phyloP scores from a whole-genome alignment of 345 rosid genomes.

The Boechera stricta region DNA sequence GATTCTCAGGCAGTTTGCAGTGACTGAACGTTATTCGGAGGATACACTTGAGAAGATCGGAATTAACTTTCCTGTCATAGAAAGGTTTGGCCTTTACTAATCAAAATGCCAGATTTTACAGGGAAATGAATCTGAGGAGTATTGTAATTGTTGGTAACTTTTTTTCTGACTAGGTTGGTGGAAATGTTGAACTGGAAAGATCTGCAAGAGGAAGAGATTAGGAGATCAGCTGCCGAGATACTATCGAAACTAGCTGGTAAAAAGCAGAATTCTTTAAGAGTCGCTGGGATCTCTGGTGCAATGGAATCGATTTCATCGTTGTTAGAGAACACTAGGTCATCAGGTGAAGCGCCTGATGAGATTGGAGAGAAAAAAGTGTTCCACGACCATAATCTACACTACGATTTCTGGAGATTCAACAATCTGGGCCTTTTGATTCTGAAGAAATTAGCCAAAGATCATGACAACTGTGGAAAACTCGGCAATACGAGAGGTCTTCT shows the following conservation, averaged over 20 bases:
- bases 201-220: conserved; percentile 80
- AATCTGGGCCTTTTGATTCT: conserved; percentile 81
- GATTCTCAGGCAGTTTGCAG: conserved; percentile 65
- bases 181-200: conserved; percentile 97
- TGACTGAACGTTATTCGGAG: conserved; percentile 41
- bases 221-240: conserved; percentile 78
- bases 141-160: conserved; percentile 1
- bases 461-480: conserved; percentile 92
- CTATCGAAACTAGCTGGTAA: conserved; percentile 75
- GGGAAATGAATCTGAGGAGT: background rate
- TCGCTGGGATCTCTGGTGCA: conserved; percentile 88
- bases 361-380: conserved; percentile 67
- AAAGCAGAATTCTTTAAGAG: conserved; percentile 81
- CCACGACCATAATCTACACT: conserved; percentile 57
- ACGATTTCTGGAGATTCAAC: conserved; percentile 77
- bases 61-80: conserved; percentile 61
- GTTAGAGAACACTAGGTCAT: conserved; percentile 61
- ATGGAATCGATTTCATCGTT: conserved; percentile 94
- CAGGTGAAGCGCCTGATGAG: conserved; percentile 62
- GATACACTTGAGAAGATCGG: conserved; percentile 92
- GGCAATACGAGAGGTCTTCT: conserved; percentile 92
- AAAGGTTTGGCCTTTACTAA: conserved; percentile 46
- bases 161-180: conserved; percentile 45
- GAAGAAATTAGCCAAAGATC: conserved; percentile 85
- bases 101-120: background rate